phyloP scores from a whole-genome alignment of 768 basidiomycete species.

The Glaciozyma antarctica region DNA sequence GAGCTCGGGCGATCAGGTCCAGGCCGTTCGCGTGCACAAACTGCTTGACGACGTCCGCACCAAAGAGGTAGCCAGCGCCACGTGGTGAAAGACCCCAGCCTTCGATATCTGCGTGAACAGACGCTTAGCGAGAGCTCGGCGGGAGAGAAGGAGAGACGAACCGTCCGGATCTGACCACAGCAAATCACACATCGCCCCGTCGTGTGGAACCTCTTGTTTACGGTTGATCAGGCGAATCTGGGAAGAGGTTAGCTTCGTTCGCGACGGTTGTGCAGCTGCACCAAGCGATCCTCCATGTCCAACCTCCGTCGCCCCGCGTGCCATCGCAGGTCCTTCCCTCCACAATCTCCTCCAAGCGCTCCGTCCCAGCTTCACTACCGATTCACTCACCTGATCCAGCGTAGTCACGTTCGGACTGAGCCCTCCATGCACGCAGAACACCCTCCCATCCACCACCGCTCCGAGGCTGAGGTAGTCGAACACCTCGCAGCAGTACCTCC shows the following conservation, averaged over 20 bases:
- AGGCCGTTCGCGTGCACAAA: conserved; percentile 88
- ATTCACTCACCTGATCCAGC: conserved; percentile 66
- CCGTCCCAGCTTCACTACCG: background rate
- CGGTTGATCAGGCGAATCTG: conserved; percentile 88
- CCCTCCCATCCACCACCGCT: conserved; percentile 91
- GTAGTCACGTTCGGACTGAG: conserved; percentile 76
- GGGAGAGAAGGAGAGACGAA: conserved; percentile 38
- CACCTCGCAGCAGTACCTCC: conserved; percentile 97
- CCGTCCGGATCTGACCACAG: conserved; percentile 99
- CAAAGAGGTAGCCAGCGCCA: conserved; percentile 92
- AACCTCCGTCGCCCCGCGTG: background rate
- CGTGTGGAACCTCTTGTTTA: conserved; percentile 95
- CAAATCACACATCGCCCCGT: conserved; percentile 96
- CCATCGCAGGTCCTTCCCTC: background rate
- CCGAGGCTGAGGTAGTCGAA: conserved; percentile 93
- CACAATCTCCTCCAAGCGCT: background rate
- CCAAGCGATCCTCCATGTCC: background rate
- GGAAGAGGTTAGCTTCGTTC: background rate
- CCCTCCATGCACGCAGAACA: conserved; percentile 96
- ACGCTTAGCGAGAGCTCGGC: background rate
- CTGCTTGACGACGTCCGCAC: conserved; percentile 75
- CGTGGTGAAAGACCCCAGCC: conserved; percentile 98
- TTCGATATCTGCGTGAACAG: conserved; percentile 56
- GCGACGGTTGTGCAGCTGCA: background rate
- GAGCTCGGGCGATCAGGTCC: conserved; percentile 89